Conservation (phyloP, 768 basidiomycete genomes). For the Infundibulicybe gibba region DNA sequence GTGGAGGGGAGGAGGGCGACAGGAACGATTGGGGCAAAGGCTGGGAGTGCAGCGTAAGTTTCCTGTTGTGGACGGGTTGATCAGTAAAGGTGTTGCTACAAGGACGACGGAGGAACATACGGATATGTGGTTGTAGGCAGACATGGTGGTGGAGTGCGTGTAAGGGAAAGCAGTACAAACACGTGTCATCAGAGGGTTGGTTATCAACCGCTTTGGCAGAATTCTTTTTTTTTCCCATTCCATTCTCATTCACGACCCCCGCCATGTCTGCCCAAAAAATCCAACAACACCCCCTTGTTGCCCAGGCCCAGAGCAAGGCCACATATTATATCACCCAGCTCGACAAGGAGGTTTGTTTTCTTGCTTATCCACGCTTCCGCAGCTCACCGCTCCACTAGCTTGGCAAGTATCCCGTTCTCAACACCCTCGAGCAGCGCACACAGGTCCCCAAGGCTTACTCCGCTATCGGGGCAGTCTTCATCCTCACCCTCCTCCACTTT, state of each 20-base stretch:
- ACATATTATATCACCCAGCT: slow-evolving; percentile 82
- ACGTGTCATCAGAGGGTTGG: slow-evolving; percentile 48
- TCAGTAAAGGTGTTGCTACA: slow-evolving; percentile 14
- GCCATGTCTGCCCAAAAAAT: slow-evolving; percentile 55
- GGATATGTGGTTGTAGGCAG: background rate
- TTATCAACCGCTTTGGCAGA: slow-evolving; percentile 8
- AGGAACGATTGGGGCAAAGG: slow-evolving; percentile 72
- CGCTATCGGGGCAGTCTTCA: slow-evolving; percentile 65
- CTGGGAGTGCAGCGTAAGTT: slow-evolving; percentile 60
- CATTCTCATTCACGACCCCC: slow-evolving; percentile 18
- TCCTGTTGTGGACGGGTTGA: slow-evolving; percentile 35
- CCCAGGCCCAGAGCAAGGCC: slow-evolving; percentile 83
- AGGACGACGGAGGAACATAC: background rate
- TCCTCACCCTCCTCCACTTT: slow-evolving; percentile 73
- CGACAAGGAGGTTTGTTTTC: slow-evolving; percentile 85
- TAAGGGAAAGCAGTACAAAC: slow-evolving; percentile 40
- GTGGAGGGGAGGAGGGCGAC: slow-evolving; percentile 67
- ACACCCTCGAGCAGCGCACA: slow-evolving; percentile 83
- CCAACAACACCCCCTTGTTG: slow-evolving; percentile 82
- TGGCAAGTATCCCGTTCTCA: slow-evolving; percentile 89
- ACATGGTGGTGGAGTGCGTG: too few relatives aligned
- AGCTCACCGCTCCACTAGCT: slow-evolving; percentile 23
- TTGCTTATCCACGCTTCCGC: slow-evolving; percentile 2
- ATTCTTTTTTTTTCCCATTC: slow-evolving; percentile 17
- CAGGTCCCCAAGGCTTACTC: slow-evolving; percentile 91